These are phyloP conservation scores for Colletotrichum cordylinicola DNA, from an alignment of 2,329 filamentous ascomycete species.

Conservation along the genomic window DNA sequence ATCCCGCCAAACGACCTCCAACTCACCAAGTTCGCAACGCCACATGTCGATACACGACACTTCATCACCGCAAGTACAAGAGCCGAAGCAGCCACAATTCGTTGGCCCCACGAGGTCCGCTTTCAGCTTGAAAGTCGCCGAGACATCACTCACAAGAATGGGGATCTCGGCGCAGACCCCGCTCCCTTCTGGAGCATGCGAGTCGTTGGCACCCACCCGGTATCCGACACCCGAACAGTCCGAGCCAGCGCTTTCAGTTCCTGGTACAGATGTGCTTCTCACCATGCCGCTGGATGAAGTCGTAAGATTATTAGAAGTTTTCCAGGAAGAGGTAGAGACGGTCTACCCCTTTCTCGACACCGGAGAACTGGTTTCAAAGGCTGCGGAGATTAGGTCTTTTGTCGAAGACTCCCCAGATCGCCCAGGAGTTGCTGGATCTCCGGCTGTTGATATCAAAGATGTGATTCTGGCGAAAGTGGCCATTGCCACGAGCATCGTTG, in stretches of 20 bases:
- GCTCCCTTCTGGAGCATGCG: slow-evolving; percentile 21
- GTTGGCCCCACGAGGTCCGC: slow-evolving; percentile 40
- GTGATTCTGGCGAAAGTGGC: slow-evolving; percentile 37
- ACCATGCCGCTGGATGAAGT: slow-evolving; percentile 27
- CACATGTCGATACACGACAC: neutral
- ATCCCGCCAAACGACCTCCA: neutral
- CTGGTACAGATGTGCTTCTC: slow-evolving; percentile 4
- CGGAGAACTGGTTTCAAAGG: slow-evolving; percentile 27
- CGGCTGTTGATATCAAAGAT: slow-evolving; percentile 27
- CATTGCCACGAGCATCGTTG: slow-evolving; percentile 34
- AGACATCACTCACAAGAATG: slow-evolving; percentile 39
- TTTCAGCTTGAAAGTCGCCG: slow-evolving; percentile 38
- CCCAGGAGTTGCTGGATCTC: neutral
- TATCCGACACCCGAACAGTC: slow-evolving; percentile 4
- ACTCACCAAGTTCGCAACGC: neutral
- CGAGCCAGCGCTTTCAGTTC: neutral
- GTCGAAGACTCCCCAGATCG: slow-evolving; percentile 19
- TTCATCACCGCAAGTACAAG: slow-evolving; percentile 1
- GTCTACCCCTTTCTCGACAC: slow-evolving; percentile 40
- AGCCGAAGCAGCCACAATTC: slow-evolving; percentile 38
- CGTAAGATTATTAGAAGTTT: slow-evolving; percentile 37
- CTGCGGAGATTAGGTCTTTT: slow-evolving; percentile 30
- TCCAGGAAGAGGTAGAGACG: slow-evolving; percentile 43
- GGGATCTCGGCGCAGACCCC: slow-evolving; percentile 30
- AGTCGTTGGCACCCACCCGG: slow-evolving; percentile 28